phyloP scores from a whole-genome alignment of 768 basidiomycete species.

The Dioszegia crocea region DNA sequence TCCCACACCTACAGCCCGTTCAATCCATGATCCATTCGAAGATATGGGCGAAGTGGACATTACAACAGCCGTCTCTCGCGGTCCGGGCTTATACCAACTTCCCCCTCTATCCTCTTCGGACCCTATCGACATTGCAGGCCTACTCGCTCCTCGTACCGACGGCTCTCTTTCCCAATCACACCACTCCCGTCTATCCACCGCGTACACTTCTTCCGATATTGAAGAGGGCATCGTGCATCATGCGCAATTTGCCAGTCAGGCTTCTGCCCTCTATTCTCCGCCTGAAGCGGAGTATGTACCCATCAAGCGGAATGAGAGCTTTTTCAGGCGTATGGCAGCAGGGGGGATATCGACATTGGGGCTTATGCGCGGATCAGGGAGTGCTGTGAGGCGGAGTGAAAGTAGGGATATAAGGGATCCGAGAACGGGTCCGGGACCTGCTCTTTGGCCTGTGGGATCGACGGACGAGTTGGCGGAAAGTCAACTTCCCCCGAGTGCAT shows the following conservation, averaged over 20 bases:
- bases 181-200: constrained; percentile 13
- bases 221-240: constrained; percentile 32
- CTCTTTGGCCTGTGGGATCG: constrained; percentile 59
- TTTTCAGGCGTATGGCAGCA: constrained; percentile 37
- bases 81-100: constrained; percentile 49
- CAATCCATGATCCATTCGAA: constrained; percentile 47
- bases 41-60: constrained; percentile 30
- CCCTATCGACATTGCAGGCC: constrained; percentile 59
- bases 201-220: constrained; percentile 16
- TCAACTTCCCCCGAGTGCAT: constrained; percentile 24
- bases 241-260: constrained; percentile 10
- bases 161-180: constrained; percentile 16
- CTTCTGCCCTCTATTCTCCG: not conserved
- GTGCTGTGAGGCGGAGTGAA: constrained; percentile 39
- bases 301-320: constrained; percentile 57
- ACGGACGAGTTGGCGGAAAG: constrained; percentile 33
- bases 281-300: constrained; percentile 57
- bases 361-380: constrained; percentile 55
- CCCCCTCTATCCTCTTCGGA: constrained; percentile 52
- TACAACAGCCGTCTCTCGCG: not conserved
- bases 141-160: constrained; percentile 14
- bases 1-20: constrained; percentile 42
- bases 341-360: constrained; percentile 30
- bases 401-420: constrained; percentile 68
- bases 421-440: constrained; percentile 58